phyloP scores from a whole-genome alignment of 2,329 filamentous ascomycete genomes.

The Rutstroemia sydowiana region DNA sequence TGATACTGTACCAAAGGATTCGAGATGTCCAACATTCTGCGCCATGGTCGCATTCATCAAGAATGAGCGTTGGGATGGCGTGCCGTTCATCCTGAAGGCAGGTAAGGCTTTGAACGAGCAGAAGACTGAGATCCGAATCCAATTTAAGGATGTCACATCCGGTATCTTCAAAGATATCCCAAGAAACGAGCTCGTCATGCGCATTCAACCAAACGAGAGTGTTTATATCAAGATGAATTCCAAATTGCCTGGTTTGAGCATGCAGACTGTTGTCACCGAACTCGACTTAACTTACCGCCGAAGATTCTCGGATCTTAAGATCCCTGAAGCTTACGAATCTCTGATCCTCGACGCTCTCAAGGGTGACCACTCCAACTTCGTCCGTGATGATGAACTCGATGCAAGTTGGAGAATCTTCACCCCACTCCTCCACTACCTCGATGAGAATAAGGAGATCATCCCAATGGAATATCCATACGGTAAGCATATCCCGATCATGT shows the following conservation, averaged over 20 bases:
- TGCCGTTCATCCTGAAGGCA: slow-evolving; percentile 98
- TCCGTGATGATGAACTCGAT: slow-evolving; percentile 92
- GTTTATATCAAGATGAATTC: slow-evolving; percentile 99
- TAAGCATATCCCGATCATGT: slow-evolving; percentile 39
- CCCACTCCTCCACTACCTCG: slow-evolving; percentile 92
- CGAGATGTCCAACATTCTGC: slow-evolving; percentile 95
- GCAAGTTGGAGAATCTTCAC: slow-evolving; percentile 99
- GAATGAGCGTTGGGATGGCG: slow-evolving; percentile 98
- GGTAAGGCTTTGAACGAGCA: slow-evolving; percentile 98
- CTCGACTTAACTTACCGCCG: slow-evolving; percentile 96
- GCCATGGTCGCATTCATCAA: slow-evolving; percentile 97
- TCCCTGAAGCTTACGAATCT: slow-evolving; percentile 97
- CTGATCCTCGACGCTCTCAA: slow-evolving; percentile 95
- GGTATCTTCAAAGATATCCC: slow-evolving; percentile 99
- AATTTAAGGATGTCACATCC: slow-evolving; percentile 98
- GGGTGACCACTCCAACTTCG: slow-evolving; percentile 99
- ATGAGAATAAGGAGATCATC: slow-evolving; percentile 98
- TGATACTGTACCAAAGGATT: slow-evolving; percentile 94
- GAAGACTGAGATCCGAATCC: slow-evolving; percentile 98
- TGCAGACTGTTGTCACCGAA: slow-evolving; percentile 98
- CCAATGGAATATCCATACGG: slow-evolving; percentile 99
- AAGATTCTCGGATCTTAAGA: slow-evolving; percentile 98
- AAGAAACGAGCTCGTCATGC: slow-evolving; percentile 97
- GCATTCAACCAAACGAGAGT: slow-evolving; percentile 98
- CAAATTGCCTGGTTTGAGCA: slow-evolving; percentile 94